Conservation (phyloP, 1,139 yeast genomes). For the Geotrichum candidum region DNA sequence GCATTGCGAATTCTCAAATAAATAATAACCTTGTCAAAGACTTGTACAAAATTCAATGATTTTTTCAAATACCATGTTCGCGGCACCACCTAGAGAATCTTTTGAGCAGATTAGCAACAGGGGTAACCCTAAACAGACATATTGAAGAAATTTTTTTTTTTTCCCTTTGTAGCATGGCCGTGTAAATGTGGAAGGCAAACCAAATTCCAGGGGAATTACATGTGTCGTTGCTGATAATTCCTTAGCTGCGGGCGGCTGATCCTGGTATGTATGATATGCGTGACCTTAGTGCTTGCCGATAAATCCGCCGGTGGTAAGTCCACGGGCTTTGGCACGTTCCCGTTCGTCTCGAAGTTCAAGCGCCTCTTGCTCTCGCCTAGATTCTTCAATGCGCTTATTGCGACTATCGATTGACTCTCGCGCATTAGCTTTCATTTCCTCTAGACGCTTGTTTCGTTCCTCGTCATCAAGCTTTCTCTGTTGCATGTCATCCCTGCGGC, state of each 20-base stretch:
- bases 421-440: constrained; percentile 51
- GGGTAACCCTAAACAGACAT: too few species aligned
- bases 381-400: constrained; percentile 45
- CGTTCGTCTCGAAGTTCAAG: constrained; percentile 67
- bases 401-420: constrained; percentile 56
- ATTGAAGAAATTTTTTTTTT: neutral
- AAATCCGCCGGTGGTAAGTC: neutral
- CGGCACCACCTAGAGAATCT: too few species aligned
- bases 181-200: neutral
- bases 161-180: neutral
- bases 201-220: neutral
- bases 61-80: too few species aligned
- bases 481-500: neutral
- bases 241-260: neutral
- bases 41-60: too few species aligned
- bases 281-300: neutral
- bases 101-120: too few species aligned
- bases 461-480: neutral
- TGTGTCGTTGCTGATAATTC: neutral
- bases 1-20: too few species aligned
- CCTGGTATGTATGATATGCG: neutral
- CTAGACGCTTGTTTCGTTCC: constrained; percentile 41
- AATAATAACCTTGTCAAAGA: too few species aligned
- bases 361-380: constrained; percentile 62
- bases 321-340: neutral